These are phyloP conservation scores for Akanthomyces uredinophilus DNA, from an alignment of 2,329 filamentous ascomycete species.

Conservation along the genomic window DNA sequence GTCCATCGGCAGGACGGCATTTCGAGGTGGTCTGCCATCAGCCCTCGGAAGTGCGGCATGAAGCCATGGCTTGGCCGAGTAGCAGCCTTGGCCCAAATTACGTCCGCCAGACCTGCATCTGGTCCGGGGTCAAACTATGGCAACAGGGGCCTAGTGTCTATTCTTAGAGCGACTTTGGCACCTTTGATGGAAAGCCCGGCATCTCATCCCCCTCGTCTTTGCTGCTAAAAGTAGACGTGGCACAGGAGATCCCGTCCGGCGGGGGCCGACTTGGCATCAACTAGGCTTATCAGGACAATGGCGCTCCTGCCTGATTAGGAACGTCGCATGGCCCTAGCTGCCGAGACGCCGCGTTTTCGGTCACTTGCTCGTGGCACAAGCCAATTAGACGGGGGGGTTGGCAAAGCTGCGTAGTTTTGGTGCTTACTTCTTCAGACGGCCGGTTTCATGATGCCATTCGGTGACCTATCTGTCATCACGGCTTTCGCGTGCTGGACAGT, in stretches of 20 bases:
- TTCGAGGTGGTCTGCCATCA: not conserved
- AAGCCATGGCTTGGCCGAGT: not conserved
- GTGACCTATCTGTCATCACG: not conserved
- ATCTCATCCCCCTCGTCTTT: not conserved
- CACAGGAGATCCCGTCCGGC: not conserved
- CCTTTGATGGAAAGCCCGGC: not conserved
- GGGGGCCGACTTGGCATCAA: constrained; percentile 5
- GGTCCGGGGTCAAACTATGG: not conserved
- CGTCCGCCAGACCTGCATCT: not conserved
- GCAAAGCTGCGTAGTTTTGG: not conserved
- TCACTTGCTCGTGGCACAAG: not conserved
- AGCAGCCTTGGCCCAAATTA: not conserved
- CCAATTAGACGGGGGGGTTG: not conserved
- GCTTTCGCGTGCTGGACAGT: not conserved
- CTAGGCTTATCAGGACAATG: not conserved
- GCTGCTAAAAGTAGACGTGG: not conserved
- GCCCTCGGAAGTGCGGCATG: constrained; percentile 5
- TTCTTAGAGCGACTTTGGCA: not conserved
- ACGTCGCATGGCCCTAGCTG: not conserved
- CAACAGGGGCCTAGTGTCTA: not conserved
- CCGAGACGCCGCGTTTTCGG: not conserved
- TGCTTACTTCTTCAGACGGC: not conserved
- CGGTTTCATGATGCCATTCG: not conserved
- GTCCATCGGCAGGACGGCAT: constrained; percentile 1
- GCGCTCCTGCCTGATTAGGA: constrained; percentile 3